These are phyloP conservation scores for Marchantia paleacea DNA, from an alignment of 225 moss, liverwort and hornwort genomes.

Conservation along the genomic window DNA sequence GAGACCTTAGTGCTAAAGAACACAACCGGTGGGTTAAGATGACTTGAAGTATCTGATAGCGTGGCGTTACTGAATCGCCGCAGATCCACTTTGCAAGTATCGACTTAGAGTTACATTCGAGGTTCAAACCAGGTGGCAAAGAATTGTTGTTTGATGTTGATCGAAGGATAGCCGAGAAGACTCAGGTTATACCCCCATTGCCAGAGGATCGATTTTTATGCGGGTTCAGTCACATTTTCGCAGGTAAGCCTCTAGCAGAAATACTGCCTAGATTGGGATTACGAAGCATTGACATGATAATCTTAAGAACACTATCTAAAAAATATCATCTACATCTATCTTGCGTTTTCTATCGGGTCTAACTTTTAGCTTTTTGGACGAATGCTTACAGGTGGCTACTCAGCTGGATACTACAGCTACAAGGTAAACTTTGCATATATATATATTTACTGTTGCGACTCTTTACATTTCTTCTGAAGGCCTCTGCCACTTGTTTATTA, in stretches of 20 bases:
- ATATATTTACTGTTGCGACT: too few species aligned
- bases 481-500: too few species aligned
- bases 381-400: conserved; percentile 42
- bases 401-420: conserved; percentile 63
- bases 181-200: conserved; percentile 51
- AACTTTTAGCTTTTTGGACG: background rate
- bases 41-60: background rate
- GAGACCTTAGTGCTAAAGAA: background rate
- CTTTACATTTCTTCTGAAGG: too few species aligned
- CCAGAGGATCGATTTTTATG: conserved; percentile 54
- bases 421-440: conserved; percentile 29
- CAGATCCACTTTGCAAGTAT: conserved; percentile 57
- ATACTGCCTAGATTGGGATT: background rate
- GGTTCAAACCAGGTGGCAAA: conserved; percentile 46
- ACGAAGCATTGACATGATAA: background rate
- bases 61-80: background rate
- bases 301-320: background rate
- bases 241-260: conserved; percentile 25
- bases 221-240: conserved; percentile 61
- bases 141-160: conserved; percentile 57
- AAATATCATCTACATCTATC: too few species aligned
- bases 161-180: conserved; percentile 50
- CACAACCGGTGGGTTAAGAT: background rate
- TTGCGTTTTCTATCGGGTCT: background rate
- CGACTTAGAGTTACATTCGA: conserved; percentile 56